Evolutionary conservation across 1,139 yeast species (phyloP).

Genomic region (Diutina scorzettiae): DNA sequence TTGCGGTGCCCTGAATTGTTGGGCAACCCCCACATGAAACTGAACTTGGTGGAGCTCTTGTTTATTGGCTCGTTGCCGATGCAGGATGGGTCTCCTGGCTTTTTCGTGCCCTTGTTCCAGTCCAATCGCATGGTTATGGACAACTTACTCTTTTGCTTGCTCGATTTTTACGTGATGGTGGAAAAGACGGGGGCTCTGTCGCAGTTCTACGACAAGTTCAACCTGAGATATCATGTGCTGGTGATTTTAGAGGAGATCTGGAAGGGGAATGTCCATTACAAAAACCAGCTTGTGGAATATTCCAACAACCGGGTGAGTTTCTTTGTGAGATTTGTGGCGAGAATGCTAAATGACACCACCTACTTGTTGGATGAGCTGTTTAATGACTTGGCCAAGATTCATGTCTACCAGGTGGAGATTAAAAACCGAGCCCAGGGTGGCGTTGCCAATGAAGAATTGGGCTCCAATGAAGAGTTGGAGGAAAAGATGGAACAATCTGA

Average conservation of each 20-base stretch:
- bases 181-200: conserved; percentile 94
- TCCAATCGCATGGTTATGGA: conserved; percentile 50
- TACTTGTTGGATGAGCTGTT: conserved; percentile 85
- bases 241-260: conserved; percentile 75
- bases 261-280: conserved; percentile 53
- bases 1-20: conserved; percentile 77
- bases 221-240: conserved; percentile 78
- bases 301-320: conserved; percentile 61
- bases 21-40: conserved; percentile 89
- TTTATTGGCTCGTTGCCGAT: conserved; percentile 60
- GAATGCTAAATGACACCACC: conserved; percentile 91
- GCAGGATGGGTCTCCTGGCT: conserved; percentile 54
- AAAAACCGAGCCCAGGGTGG: conserved; percentile 28
- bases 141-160: conserved; percentile 66
- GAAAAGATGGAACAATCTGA: conserved; percentile 52
- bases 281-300: conserved; percentile 55
- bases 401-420: conserved; percentile 53
- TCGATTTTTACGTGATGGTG: conserved; percentile 87
- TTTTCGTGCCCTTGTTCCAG: conserved; percentile 54
- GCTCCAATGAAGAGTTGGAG: conserved; percentile 48
- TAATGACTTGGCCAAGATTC: conserved; percentile 67
- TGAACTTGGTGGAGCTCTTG: conserved; percentile 69
- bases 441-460: conserved; percentile 31
- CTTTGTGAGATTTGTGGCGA: conserved; percentile 83
- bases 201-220: conserved; percentile 93